Conservation (phyloP, 2,329 filamentous ascomycete species). For the Beauveria rudraprayagi region DNA sequence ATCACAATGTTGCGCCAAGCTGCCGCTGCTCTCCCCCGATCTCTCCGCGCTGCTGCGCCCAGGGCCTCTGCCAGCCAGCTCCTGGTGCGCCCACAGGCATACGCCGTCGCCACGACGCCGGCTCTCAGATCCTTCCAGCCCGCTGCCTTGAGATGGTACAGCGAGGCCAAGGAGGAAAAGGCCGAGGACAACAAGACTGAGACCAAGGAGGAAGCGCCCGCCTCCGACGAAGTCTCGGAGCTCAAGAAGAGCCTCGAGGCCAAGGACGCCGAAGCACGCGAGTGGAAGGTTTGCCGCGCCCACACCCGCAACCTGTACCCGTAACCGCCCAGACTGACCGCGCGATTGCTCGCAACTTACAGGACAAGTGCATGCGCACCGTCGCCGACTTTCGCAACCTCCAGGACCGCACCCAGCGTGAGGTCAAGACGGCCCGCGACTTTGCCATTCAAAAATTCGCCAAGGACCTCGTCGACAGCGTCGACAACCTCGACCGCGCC, state of each 20-base stretch:
- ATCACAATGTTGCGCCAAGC: slow-evolving; percentile 39
- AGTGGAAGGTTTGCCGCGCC: slow-evolving; percentile 66
- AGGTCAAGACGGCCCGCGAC: slow-evolving; percentile 77
- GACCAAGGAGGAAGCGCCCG: slow-evolving; percentile 20
- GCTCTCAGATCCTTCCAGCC: slow-evolving; percentile 30
- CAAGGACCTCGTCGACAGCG: slow-evolving; percentile 85
- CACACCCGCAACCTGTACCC: neutral
- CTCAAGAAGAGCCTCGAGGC: slow-evolving; percentile 45
- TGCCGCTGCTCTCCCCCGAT: slow-evolving; percentile 35
- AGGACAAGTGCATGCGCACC: slow-evolving; percentile 93
- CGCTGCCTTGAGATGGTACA: slow-evolving; percentile 37
- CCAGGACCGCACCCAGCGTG: slow-evolving; percentile 86
- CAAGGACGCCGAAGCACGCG: slow-evolving; percentile 49
- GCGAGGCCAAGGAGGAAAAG: slow-evolving; percentile 36
- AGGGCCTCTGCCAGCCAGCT: slow-evolving; percentile 28
- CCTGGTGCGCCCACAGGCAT: slow-evolving; percentile 28
- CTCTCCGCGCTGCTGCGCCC: slow-evolving; percentile 33
- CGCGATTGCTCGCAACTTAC: neutral
- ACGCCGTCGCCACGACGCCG: slow-evolving; percentile 27
- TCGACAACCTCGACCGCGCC: slow-evolving; percentile 96
- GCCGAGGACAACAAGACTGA: slow-evolving; percentile 24
- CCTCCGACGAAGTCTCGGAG: slow-evolving; percentile 31
- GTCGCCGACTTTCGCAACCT: slow-evolving; percentile 98
- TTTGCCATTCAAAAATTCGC: slow-evolving; percentile 96
- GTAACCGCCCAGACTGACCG: neutral